Conservation (phyloP, 306 rosid species). For the Purshia tridentata region DNA sequence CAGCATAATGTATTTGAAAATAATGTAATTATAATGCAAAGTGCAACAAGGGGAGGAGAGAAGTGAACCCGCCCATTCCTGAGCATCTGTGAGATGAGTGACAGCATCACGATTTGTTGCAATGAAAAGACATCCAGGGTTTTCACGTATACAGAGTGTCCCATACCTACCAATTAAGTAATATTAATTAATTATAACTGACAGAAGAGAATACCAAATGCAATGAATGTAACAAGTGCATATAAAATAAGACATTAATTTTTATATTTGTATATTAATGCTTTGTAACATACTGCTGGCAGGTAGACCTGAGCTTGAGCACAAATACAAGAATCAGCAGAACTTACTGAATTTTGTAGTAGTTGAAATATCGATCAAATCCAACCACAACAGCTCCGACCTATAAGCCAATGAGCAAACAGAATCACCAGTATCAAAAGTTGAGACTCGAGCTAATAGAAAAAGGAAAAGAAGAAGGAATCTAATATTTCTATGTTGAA, state of each 20-base stretch:
- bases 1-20: not conserved
- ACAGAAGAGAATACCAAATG: not conserved
- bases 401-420: constrained; percentile 39
- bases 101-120: constrained; percentile 99
- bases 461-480: not conserved
- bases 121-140: constrained; percentile 98
- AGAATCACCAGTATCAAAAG: constrained; percentile 17
- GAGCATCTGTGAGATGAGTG: constrained; percentile 98
- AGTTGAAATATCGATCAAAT: constrained; percentile 95
- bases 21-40: not conserved
- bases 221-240: not conserved
- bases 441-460: not conserved
- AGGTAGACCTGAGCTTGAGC: not conserved
- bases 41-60: constrained; percentile 14
- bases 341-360: constrained; percentile 96
- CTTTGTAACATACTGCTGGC: too few species aligned
- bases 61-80: constrained; percentile 97
- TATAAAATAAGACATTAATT: constrained; percentile 6
- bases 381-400: constrained; percentile 99
- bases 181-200: constrained; percentile 7
- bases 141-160: constrained; percentile 93
- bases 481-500: not conserved
- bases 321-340: constrained; percentile 8
- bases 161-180: constrained; percentile 63
- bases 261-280: not conserved